Evolutionary conservation across 2,329 filamentous ascomycete species (phyloP).

Genomic region (Paraphoma chrysanthemicola): DNA sequence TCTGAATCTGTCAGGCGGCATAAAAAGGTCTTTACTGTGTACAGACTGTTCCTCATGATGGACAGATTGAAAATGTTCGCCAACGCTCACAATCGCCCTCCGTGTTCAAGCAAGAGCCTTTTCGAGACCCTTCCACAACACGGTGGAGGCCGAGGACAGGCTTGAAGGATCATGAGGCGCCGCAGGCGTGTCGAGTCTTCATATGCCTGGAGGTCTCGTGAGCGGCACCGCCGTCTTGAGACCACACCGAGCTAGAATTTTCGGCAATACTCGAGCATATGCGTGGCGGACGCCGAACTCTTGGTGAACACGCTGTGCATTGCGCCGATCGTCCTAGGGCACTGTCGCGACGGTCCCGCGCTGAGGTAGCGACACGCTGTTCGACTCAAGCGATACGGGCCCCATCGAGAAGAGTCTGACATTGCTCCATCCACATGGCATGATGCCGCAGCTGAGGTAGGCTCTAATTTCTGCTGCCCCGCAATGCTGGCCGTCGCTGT

Average conservation of each 20-base stretch:
- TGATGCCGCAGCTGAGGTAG: conserved; percentile 16
- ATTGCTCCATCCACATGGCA: background rate
- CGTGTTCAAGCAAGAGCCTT: conserved; percentile 15
- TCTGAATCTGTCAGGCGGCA: conserved; percentile 51
- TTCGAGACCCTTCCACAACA: conserved; percentile 28
- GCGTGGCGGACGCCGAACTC: background rate
- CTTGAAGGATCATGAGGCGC: conserved; percentile 31
- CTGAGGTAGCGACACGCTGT: too few relatives aligned
- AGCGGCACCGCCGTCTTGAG: too few relatives aligned
- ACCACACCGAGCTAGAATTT: too few relatives aligned
- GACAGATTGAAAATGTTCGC: conserved; percentile 30
- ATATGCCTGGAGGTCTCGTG: background rate
- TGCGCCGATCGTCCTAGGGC: background rate
- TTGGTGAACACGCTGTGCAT: background rate
- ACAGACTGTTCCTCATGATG: conserved; percentile 59
- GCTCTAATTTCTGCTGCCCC: conserved; percentile 12
- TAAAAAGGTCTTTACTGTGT: conserved; percentile 43
- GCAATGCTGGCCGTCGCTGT: conserved; percentile 23
- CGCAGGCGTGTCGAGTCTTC: conserved; percentile 17
- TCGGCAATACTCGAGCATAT: background rate
- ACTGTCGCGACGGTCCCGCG: background rate
- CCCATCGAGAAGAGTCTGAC: too few relatives aligned
- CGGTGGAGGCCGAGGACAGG: conserved; percentile 32
- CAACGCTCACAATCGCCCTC: conserved; percentile 29
- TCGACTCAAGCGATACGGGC: too few relatives aligned